Conservation (phyloP, 2,329 filamentous ascomycete genomes). For the Penicillium sp. region DNA sequence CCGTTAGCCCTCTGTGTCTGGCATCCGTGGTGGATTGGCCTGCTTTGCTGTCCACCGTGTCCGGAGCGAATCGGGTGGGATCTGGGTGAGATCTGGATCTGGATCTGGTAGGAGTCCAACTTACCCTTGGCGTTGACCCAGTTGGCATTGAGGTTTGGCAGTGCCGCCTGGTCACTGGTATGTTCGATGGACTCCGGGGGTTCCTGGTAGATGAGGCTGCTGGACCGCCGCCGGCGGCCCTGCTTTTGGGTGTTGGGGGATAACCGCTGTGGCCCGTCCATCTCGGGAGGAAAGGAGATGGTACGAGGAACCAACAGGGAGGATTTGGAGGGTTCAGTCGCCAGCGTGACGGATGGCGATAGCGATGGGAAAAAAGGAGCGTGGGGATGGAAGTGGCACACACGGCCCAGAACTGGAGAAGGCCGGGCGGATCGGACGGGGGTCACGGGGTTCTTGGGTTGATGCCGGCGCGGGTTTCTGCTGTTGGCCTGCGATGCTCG, state of each 20-base stretch:
- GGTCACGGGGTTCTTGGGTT: constrained; percentile 25
- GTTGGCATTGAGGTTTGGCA: constrained; percentile 95
- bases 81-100: too few relatives aligned
- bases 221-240: constrained; percentile 86
- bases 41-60: constrained; percentile 13
- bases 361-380: constrained; percentile 27
- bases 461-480: too few relatives aligned
- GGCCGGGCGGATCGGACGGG: constrained; percentile 22
- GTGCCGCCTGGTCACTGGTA: constrained; percentile 89
- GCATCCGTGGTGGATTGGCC: too few relatives aligned
- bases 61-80: constrained; percentile 8
- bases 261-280: constrained; percentile 59
- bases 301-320: constrained; percentile 84
- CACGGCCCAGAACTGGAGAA: constrained; percentile 23
- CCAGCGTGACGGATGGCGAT: constrained; percentile 27
- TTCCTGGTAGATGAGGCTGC: constrained; percentile 97
- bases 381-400: constrained; percentile 29
- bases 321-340: constrained; percentile 75
- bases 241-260: constrained; percentile 63
- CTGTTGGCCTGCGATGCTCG: too few relatives aligned
- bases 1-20: constrained; percentile 19
- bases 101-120: constrained; percentile 25
- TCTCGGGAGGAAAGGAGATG: constrained; percentile 85
- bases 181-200: constrained; percentile 95
- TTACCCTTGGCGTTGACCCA: constrained; percentile 99